phyloP scores from a whole-genome alignment of 495 filamentous ascomycete genomes.

The Penicillium bovifimosum region DNA sequence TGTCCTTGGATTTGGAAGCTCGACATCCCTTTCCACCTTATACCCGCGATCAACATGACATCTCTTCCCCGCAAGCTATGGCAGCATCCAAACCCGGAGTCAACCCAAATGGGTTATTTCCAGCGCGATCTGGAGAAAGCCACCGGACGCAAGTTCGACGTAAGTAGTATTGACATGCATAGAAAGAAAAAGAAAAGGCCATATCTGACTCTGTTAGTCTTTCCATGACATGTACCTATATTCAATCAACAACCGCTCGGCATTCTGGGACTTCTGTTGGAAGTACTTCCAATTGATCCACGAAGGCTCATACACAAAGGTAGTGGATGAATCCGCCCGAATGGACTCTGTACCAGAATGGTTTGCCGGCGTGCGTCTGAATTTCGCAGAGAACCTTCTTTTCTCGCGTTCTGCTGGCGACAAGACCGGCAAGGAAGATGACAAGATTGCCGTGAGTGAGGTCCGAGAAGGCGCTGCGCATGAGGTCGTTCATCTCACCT shows the following conservation, averaged over 20 bases:
- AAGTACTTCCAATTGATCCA: constrained; percentile 54
- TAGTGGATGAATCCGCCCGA: constrained; percentile 61
- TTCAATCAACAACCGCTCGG: constrained; percentile 53
- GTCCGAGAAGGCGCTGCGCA: constrained; percentile 63
- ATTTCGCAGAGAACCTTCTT: constrained; percentile 79
- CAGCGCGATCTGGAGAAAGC: constrained; percentile 21
- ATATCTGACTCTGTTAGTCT: constrained; percentile 12
- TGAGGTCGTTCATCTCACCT: constrained; percentile 51
- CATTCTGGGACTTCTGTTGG: constrained; percentile 65
- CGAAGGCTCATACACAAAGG: constrained; percentile 49
- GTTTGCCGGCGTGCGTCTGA: constrained; percentile 57
- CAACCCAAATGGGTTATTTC: constrained; percentile 61
- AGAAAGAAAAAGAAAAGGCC: fast-evolving
- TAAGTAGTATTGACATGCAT: constrained; percentile 6
- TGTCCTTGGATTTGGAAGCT: neutral
- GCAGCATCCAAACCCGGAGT: constrained; percentile 56
- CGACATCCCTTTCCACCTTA: too few relatives aligned
- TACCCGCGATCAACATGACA: constrained; percentile 6
- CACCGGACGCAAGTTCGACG: constrained; percentile 13
- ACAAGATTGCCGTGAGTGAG: constrained; percentile 62
- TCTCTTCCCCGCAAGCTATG: constrained; percentile 45
- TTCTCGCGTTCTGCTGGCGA: constrained; percentile 19
- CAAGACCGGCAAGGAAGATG: constrained; percentile 56
- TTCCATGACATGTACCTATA: constrained; percentile 62
- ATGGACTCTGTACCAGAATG: constrained; percentile 65